These are phyloP conservation scores for Tylopilus sp. DNA, from an alignment of 768 basidiomycete genomes.

Conservation along the genomic window DNA sequence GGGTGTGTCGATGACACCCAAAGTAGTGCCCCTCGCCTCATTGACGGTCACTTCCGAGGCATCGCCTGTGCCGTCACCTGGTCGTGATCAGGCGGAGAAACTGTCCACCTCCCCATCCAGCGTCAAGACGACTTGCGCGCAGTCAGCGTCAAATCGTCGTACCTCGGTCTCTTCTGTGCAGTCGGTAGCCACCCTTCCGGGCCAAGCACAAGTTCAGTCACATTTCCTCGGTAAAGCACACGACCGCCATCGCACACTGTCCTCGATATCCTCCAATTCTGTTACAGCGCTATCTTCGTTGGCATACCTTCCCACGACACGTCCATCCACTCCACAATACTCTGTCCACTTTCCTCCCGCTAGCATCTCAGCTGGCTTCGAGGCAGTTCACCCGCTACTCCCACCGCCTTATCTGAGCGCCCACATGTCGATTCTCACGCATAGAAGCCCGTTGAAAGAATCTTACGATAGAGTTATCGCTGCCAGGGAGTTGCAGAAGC, in stretches of 20 bases:
- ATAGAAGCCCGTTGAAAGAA: conserved; percentile 65
- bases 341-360: conserved; percentile 61
- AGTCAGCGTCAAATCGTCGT: conserved; percentile 38
- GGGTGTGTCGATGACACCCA: conserved; percentile 30
- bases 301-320: conserved; percentile 46
- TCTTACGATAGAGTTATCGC: conserved; percentile 63
- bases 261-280: conserved; percentile 48
- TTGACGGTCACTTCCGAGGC: conserved; percentile 56
- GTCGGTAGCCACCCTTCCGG: conserved; percentile 58
- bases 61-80: conserved; percentile 41
- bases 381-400: conserved; percentile 65
- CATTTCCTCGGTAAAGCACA: conserved; percentile 32
- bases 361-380: conserved; percentile 52
- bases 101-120: conserved; percentile 37
- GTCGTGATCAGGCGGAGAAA: conserved; percentile 20
- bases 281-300: conserved; percentile 57
- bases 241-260: conserved; percentile 54
- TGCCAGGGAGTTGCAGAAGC: conserved; percentile 45
- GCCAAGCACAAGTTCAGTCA: conserved; percentile 31
- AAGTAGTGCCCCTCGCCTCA: conserved; percentile 54
- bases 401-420: conserved; percentile 69
- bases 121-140: conserved; percentile 33
- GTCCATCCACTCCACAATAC: conserved; percentile 39
- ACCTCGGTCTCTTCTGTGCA: conserved; percentile 57
- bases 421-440: conserved; percentile 64